A percentile compares a stretch with the other conserved stretches of the same genome.
These are phyloP conservation scores for Miamiensis avidus DNA, from an alignment of 169 alveolate species.

Conservation along the genomic window DNA sequence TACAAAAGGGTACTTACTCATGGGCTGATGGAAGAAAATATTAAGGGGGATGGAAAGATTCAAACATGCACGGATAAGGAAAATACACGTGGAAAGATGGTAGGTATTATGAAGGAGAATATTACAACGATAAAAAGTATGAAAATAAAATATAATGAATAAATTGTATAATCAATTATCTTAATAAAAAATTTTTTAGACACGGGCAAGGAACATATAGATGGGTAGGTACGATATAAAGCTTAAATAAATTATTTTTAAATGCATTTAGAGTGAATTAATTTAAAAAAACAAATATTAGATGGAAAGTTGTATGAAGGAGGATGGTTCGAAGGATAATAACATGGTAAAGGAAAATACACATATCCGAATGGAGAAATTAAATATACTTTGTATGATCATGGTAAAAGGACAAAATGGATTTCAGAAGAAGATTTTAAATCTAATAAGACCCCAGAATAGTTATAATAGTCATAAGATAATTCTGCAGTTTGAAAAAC, in stretches of 20 bases:
- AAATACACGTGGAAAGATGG: constrained; percentile 59
- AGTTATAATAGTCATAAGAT: too few species aligned
- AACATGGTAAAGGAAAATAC: constrained; percentile 60
- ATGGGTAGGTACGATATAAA: too few species aligned
- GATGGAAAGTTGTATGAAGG: constrained; percentile 71
- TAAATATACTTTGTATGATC: constrained; percentile 1
- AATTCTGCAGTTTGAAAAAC: too few species aligned
- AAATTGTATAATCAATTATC: too few species aligned
- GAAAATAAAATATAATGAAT: constrained; percentile 20
- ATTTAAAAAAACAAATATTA: too few species aligned
- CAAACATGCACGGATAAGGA: constrained; percentile 55
- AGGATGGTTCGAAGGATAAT: constrained; percentile 54
- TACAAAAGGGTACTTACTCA: constrained; percentile 10
- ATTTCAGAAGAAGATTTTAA: not conserved
- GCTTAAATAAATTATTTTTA: too few species aligned
- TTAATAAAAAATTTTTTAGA: not conserved
- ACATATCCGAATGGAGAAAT: constrained; percentile 28
- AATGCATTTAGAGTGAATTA: too few species aligned
- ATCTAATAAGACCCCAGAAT: not conserved
- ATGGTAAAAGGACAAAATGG: constrained; percentile 19
- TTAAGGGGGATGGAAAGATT: constrained; percentile 35
- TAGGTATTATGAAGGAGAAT: constrained; percentile 62
- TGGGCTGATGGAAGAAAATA: constrained; percentile 49
- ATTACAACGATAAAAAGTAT: constrained; percentile 46
- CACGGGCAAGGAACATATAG: constrained; percentile 46